phyloP scores from a whole-genome alignment of 169 alveolate genomes.

The Eimeria acervulina region DNA sequence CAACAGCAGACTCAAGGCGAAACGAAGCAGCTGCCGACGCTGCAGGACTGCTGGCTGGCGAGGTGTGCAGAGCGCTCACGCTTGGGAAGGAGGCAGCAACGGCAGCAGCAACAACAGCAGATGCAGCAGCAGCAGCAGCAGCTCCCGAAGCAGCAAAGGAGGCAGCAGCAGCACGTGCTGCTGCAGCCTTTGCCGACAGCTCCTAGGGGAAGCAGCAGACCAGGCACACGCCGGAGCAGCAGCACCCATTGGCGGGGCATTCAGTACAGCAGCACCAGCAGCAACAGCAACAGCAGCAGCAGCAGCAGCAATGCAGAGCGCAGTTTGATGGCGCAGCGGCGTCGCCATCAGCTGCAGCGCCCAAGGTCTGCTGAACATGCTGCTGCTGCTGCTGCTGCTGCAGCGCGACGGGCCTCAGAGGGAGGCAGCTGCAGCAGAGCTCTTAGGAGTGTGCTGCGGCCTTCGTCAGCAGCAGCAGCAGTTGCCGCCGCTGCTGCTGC shows the following conservation, averaged over 20 bases:
- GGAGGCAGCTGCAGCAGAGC: conserved; percentile 23
- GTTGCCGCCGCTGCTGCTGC: conserved; percentile 35
- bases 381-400: conserved; percentile 44
- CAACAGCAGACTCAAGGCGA: conserved; percentile 6
- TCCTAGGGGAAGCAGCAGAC: background rate
- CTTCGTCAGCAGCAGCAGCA: conserved; percentile 46
- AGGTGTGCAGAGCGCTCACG: background rate
- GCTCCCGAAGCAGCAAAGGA: background rate
- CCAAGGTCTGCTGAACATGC: conserved; percentile 29
- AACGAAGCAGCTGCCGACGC: conserved; percentile 28
- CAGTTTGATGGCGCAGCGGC: background rate
- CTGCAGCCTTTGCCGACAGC: background rate
- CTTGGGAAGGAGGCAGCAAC: conserved; percentile 7
- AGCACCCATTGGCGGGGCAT: background rate
- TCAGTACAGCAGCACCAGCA: background rate
- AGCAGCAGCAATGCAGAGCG: background rate
- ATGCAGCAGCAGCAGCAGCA: conserved; percentile 29
- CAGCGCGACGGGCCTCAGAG: conserved; percentile 3
- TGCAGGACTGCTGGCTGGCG: conserved; percentile 69
- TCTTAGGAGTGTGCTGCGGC: background rate
- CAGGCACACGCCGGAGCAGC: background rate
- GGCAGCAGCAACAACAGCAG: conserved; percentile 54
- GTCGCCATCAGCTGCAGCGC: conserved; percentile 5
- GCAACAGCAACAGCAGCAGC: conserved; percentile 48
- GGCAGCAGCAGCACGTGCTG: background rate